Base-by-base conservation (phyloP, 768 basidiomycete genomes). In the Pulveroboletus ravenelii region DNA sequence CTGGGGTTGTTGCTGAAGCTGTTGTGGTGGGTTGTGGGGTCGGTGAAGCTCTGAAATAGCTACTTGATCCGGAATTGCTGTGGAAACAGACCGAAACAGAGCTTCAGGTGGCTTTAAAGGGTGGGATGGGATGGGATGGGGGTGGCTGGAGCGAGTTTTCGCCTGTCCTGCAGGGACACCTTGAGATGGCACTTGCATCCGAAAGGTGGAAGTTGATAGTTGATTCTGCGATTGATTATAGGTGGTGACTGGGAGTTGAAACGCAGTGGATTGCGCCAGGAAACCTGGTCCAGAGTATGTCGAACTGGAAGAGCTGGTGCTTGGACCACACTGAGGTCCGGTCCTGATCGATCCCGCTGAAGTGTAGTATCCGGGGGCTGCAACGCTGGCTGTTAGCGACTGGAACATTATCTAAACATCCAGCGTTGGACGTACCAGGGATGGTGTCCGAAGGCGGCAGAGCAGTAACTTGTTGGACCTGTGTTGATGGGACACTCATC, bases 401-500 rank as follows among this genome's bases (percentile, higher is more conserved):
- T 7, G 14, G 32, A 37, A 40, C 13, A 34, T 5, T 23, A 14
- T 18, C 29, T 9, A 27, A 4, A 14, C 5, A 39, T 34, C 10
- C 4, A 6, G 18, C 18, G 10, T 35, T 29, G 29, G 25, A 60
- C 58, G 23, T 18, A 63, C 63, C 52, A 29, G 49, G 38, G 10
- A 38, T 13, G 13, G 35, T 7, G 32, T 23, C 34, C 10, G 37
- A 9, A 3, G 29, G 31, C 12, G 53, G 37, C 5, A 29, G 18
- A 6, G 25, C 8, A 25, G 25, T 7, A 8, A 31, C 35, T 35
- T 52, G 63, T 40, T 47, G 58, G 39, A 20, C 29, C 9, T 45
- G 55, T 15, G 12, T 17, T 43, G 41, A 18, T 13, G 53, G 60
- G 41, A 39, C 48, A 20, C 41, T 18, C 20, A 55, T 23, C 34